phyloP scores from a whole-genome alignment of 805 yeast genomes.

The Saturnispora galanensis region DNA sequence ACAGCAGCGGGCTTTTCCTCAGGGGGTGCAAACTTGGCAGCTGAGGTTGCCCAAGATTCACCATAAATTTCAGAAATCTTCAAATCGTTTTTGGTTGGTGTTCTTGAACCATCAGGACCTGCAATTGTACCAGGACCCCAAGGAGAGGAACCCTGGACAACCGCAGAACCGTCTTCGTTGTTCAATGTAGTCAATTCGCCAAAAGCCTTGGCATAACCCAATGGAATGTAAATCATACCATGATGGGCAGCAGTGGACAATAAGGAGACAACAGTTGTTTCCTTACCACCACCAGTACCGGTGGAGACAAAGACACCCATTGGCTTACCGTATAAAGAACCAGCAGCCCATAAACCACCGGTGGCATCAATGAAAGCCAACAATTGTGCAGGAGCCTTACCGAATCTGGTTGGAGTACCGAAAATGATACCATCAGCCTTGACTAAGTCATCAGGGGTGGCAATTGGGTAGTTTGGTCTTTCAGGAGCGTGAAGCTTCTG shows the following conservation, averaged over 20 bases:
- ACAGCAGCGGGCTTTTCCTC: not conserved
- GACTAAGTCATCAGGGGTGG: slow-evolving; percentile 46
- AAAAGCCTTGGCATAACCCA: slow-evolving; percentile 57
- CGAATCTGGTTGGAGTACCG: slow-evolving; percentile 83
- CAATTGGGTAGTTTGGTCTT: slow-evolving; percentile 54
- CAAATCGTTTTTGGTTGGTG: slow-evolving; percentile 53
- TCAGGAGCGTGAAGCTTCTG: slow-evolving; percentile 51
- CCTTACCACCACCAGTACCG: slow-evolving; percentile 83
- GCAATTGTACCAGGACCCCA: slow-evolving; percentile 85
- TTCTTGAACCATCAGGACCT: slow-evolving; percentile 69
- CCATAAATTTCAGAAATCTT: slow-evolving; percentile 62
- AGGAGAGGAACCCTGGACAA: slow-evolving; percentile 67
- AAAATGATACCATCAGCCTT: slow-evolving; percentile 73
- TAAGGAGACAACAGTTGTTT: slow-evolving; percentile 54
- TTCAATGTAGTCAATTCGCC: slow-evolving; percentile 43
- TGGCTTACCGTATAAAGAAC: slow-evolving; percentile 63
- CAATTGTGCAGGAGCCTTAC: slow-evolving; percentile 72
- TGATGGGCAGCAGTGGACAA: slow-evolving; percentile 65
- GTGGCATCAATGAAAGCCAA: slow-evolving; percentile 68
- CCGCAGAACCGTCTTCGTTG: slow-evolving; percentile 24
- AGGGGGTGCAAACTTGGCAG: slow-evolving; percentile 18
- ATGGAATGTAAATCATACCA: slow-evolving; percentile 71
- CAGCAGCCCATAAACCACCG: slow-evolving; percentile 71
- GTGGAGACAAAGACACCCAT: slow-evolving; percentile 67
- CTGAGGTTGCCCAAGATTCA: slow-evolving; percentile 44